Base-by-base conservation (phyloP, 2,329 filamentous ascomycete genomes). In the Albifimbria verrucaria region DNA sequence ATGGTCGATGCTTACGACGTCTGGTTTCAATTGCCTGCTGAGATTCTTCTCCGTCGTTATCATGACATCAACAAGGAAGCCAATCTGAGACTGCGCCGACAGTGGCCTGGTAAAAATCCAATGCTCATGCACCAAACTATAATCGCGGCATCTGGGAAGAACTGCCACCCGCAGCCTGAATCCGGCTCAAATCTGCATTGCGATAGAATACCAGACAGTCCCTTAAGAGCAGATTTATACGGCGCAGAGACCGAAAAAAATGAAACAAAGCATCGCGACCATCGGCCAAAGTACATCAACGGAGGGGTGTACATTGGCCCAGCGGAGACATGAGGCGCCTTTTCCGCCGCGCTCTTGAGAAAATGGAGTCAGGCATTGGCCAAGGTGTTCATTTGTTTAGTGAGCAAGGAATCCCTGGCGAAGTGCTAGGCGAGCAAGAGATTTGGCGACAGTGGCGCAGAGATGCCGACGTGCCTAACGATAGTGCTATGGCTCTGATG, bases 371-470 rank as follows among this genome's bases (percentile, higher is more conserved):
- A 17, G 50, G 47, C 4, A 44, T 53, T 17, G 46, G 24, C 25
- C 26, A 47, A 7, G 53, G 54, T 9, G 43, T 43, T 10, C 39
- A 54, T 20, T 45, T 61, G 2, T 56, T 53, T 45, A 58, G 58
- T 39, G 61, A 64, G 9, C 61, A 64, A 45, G 61, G 60, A 21
- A 50, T 62, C 23, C 52, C 58, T n/a, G 61, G 57, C 9, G 59
- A 62, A 43, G 56, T 63, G 3, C 54, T 63, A 2, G 57, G 61
- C 20, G 59, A 62, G 51, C 62, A 64, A 44, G 61, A 62, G 41
- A 51, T 61, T 5, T 63, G 60, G 61, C 64, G 62, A 78, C 65
- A 73, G 74, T 55, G 55, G 55, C 55, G 48, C 39, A 48, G 56
- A 18, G 47, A 48, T 15, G 28, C 44, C 12, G 36, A n/a, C 9